phyloP scores from a whole-genome alignment of 2,329 filamentous ascomycete species.

The Hypoxylon sp. region DNA sequence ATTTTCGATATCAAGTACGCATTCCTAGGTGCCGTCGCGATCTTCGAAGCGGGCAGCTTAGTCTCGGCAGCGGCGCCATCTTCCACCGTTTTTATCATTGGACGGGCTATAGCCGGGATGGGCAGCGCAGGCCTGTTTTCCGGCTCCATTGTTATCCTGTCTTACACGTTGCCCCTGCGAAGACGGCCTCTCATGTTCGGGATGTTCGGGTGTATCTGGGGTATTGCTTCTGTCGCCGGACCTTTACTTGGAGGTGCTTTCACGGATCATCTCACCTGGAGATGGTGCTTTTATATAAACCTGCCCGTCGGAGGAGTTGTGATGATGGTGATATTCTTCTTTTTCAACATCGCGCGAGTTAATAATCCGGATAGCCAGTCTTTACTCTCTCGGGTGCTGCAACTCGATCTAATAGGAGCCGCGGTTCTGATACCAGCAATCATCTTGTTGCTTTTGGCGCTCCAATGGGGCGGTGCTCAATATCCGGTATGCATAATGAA shows the following conservation, averaged over 20 bases:
- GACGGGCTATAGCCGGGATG: slow-evolving; percentile 57
- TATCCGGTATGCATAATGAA: slow-evolving; percentile 54
- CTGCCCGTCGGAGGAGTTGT: slow-evolving; percentile 52
- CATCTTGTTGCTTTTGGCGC: slow-evolving; percentile 67
- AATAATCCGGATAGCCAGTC: slow-evolving; percentile 33
- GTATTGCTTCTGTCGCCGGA: slow-evolving; percentile 40
- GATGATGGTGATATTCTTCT: slow-evolving; percentile 45
- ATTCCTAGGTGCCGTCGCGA: slow-evolving; percentile 50
- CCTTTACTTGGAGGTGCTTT: slow-evolving; percentile 45
- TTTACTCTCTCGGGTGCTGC: slow-evolving; percentile 17
- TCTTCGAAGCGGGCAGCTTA: slow-evolving; percentile 55
- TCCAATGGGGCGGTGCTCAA: slow-evolving; percentile 70
- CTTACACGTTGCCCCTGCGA: slow-evolving; percentile 39
- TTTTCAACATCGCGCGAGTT: slow-evolving; percentile 40
- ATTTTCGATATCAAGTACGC: slow-evolving; percentile 52
- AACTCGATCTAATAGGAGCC: slow-evolving; percentile 33
- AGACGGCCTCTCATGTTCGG: slow-evolving; percentile 36
- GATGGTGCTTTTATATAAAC: slow-evolving; percentile 49
- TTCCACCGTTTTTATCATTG: slow-evolving; percentile 56
- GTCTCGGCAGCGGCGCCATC: slow-evolving; percentile 56
- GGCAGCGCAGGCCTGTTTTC: slow-evolving; percentile 49
- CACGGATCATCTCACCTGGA: slow-evolving; percentile 43
- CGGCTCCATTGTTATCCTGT: slow-evolving; percentile 43
- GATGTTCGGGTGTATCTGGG: slow-evolving; percentile 42
- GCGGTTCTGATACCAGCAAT: slow-evolving; percentile 58